Evolutionary conservation across 495 filamentous ascomycete genomes (phyloP), one percentile per base, ranked within the genome.

Genomic region (Niebla homalea): DNA sequence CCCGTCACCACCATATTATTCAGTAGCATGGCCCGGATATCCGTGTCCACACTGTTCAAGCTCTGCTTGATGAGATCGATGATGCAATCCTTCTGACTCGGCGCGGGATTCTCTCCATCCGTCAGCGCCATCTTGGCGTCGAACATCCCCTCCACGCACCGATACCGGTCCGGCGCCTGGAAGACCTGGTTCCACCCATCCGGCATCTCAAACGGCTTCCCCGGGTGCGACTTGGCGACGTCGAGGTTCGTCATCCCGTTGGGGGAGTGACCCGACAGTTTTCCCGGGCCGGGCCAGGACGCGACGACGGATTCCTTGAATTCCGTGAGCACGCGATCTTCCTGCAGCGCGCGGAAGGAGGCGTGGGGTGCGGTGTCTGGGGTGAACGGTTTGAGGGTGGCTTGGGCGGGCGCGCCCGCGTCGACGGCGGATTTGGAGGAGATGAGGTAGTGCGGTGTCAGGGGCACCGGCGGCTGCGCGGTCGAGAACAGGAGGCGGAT

Each of bases 271-370:
- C 73, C 71, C 5, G 72, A 62, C 49, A 84, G 78, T 20, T 77
- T 75, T 47, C 82, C 83, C 0, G 85, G 86, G 1, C 88, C 87
- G n/a, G 76, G 73, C 90, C 90, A 97, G 23, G 89, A 78, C 61
- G 94, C 85, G 22, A 96, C 90, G 40, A 95, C 88, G 43, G 83
- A 90, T 69, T 98, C 93, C 70, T 98, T 98, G 74, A 96, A 98
- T 61, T 95, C 87, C 36, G 83, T 85, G 20, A 97, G 67, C 14
- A 95, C 83, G 40, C 92, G 85, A 58, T 97, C 93, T 72, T 98
- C 93, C 65, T 96, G 78, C 23, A 87, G 76, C 15, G 70, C 70
- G 54, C 84, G 80, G 75, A 87, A 97, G 26, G 82, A 84, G 4
- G 74, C 74, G 44, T 77, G 66, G 6, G 88, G 83, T 37, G 80